Evolutionary conservation across 192 early-diverging fungal genomes (phyloP).

Genomic region (Dimargaris xerosporica): DNA sequence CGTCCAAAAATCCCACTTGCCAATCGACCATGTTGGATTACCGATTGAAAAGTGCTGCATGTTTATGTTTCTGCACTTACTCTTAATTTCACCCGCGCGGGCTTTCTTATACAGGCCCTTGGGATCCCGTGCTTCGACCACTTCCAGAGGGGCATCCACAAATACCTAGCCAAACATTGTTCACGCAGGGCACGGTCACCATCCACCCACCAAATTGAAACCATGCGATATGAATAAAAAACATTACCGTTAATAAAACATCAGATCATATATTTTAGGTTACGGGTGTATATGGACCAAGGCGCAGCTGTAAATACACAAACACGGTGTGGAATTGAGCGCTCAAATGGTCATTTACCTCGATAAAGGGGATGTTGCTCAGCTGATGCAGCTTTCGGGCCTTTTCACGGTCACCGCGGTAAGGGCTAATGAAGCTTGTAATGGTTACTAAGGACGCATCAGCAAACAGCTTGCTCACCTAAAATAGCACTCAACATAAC

Average conservation of each 20-base stretch:
- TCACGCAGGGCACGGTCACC: not conserved
- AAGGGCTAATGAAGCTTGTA: conserved; percentile 86
- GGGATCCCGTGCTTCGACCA: conserved; percentile 83
- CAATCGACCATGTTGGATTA: no score
- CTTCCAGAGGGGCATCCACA: conserved; percentile 72
- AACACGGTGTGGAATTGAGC: no score
- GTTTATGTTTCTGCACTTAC: not conserved
- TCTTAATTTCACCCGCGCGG: conserved; percentile 77
- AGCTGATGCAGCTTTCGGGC: conserved; percentile 65
- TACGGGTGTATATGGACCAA: no score
- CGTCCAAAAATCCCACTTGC: no score
- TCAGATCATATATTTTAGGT: no score
- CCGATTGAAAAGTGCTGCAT: no score
- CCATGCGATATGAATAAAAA: no score
- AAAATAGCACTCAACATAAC: not conserved
- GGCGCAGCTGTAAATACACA: no score
- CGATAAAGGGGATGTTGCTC: conserved; percentile 69
- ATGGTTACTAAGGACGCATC: conserved; percentile 68
- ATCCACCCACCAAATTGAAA: no score
- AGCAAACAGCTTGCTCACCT: conserved; percentile 65
- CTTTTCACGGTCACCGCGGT: conserved; percentile 59
- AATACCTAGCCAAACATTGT: conserved; percentile 30
- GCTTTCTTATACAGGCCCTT: conserved; percentile 97
- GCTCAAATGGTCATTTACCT: conserved; percentile 19
- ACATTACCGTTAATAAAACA: no score